Evolutionary conservation across 257 asterid species (phyloP), one percentile per base, ranked within the genome.

Genomic region (Misopates orontium): DNA sequence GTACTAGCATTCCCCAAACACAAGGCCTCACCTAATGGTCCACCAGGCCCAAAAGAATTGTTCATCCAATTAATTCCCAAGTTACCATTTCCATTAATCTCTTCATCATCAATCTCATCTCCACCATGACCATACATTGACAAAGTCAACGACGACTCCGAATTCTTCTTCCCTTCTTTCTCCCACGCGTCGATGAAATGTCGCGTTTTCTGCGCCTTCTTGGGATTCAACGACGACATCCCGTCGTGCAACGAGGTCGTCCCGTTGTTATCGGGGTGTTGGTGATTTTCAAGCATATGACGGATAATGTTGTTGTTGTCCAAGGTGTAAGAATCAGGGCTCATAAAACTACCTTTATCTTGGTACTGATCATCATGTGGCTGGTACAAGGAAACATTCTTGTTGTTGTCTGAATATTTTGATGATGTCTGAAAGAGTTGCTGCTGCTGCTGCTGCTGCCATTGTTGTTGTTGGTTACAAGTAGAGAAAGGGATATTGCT

Each of bases 21-120:
- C 80, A 84, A 59, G 0, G 84, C 96, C 76, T 88, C 96, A 4
- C 90, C 95, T 44, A 88, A 65, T 1, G 96, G 95, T 16, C 96
- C 95, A 62, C 96, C 96, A 0, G 80, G 86, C 18, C 82, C 61
- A 10, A 79, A 71, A 16, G 66, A 42, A 44, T 42, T n/a, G n/a
- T n/a, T 67, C 78, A 65, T 67, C 89, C 89, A 82, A 24, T 73
- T 76, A 28, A 59, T 60, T 0, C 77, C 77, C 31, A 66, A 53
- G 48, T 39, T 18, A 13, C 68, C 73, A 24, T 55, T 68, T 1
- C 20, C 67, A 44, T 67, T 56, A 10, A 44, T 64, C 1, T 66
- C 58, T 9, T 67, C 76, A 16, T 59, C 74, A 28, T 67, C 83
- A 61, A 58, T 50, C 24, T 57, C 78, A 42, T 67, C 61, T 50